Base-by-base conservation (phyloP, 805 yeast species). In the Sungouiella blattae region DNA sequence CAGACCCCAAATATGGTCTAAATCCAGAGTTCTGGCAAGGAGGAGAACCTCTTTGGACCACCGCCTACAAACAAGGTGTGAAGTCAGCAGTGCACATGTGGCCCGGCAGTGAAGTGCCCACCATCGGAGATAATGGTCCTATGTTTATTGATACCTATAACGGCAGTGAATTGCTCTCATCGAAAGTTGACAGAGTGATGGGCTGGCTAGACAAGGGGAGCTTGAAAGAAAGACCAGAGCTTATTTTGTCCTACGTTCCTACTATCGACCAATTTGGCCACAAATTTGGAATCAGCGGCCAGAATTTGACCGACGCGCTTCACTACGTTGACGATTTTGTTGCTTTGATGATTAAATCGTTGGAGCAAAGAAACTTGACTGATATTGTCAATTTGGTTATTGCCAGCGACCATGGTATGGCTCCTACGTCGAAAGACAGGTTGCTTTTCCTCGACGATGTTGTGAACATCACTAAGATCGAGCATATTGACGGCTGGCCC, bases 341-440 rank as follows among this genome's bases (percentile, higher is more conserved):
- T 11, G 71, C 68, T 11, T 53, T 64, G 4, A 39, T 87, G 26
- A 62, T 69, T 11, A 42, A 58, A 17, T 81, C 74, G 6, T 47
- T 89, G 14, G 39, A 52, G 1, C 50, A 55, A 13, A 66, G 95
- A 36, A 79, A 83, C 45, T 60, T 87, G 40, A 60, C 72, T 0
- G 69, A 78, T 15, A 69, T 87, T 27, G 84, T 83, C 13, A 89
- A 91, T 54, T 60, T 89, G 14, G 60, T 91, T 0, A 63, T 89
- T 28, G 83, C 89, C 3, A 85, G 95, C 29, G 96, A 89, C 57
- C 96, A 88, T 55, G 96, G 96, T 8, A 88, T 87, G 95, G 82
- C 94, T 0, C 91, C 95, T 5, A 83, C 95, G 1, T 73, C 86
- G 1, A 74, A 79, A 43, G 75, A 79, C 9, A 63, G 95, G 40